Evolutionary conservation across 2,329 filamentous ascomycete genomes (phyloP).

Genomic region (Alternaria ethzedia): DNA sequence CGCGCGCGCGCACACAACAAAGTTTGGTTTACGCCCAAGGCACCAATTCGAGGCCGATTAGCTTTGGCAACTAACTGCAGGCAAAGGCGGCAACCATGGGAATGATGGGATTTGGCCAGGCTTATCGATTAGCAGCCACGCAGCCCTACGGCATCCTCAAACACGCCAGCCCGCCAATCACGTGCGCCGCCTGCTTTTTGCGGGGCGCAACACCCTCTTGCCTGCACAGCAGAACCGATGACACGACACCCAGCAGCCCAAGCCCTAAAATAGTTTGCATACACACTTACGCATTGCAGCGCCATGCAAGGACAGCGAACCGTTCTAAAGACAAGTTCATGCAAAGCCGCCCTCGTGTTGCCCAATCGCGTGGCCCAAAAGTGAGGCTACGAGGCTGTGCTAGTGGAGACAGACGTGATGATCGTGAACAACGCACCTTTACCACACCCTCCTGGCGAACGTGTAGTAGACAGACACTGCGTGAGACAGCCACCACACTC

Average conservation of each 20-base stretch:
- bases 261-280: slow-evolving; percentile 14
- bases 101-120: not conserved
- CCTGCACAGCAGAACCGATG: slow-evolving; percentile 19
- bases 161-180: not conserved
- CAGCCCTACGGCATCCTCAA: not conserved
- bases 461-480: not conserved
- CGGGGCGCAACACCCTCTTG: slow-evolving; percentile 15
- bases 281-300: not conserved
- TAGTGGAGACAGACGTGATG: not conserved
- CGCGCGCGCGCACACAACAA: not conserved
- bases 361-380: slow-evolving; percentile 10
- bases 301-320: slow-evolving; percentile 23
- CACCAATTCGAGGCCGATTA: not conserved
- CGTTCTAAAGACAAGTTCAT: slow-evolving; percentile 30
- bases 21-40: not conserved
- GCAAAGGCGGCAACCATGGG: not conserved
- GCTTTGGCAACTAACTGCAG: not conserved
- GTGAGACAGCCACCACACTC: not conserved
- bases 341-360: slow-evolving; percentile 14
- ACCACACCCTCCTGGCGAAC: slow-evolving; percentile 22
- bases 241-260: slow-evolving; percentile 7
- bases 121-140: slow-evolving; percentile 1
- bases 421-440: slow-evolving; percentile 28
- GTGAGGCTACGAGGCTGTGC: slow-evolving; percentile 29
- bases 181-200: slow-evolving; percentile 12